phyloP scores from a whole-genome alignment of 495 filamentous ascomycete species.

The Mycothermus thermophilus region DNA sequence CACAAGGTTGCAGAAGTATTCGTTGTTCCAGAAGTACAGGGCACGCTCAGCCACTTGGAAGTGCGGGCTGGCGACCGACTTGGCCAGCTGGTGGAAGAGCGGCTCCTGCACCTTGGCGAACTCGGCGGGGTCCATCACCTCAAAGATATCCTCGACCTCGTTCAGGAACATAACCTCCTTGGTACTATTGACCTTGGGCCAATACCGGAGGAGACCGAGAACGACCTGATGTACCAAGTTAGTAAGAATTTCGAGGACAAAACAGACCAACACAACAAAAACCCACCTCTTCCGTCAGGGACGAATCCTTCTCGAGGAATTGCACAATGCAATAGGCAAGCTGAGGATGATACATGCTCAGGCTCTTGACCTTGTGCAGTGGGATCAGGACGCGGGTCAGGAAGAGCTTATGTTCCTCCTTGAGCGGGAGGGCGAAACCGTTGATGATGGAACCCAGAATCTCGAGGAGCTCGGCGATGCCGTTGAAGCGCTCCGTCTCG shows the following conservation, averaged over 20 bases:
- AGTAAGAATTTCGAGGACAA: not conserved
- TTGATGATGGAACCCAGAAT: conserved; percentile 99
- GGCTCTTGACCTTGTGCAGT: conserved; percentile 92
- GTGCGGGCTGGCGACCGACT: conserved; percentile 95
- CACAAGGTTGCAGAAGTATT: conserved; percentile 99
- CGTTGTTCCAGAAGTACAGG: conserved; percentile 99
- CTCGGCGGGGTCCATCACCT: conserved; percentile 98
- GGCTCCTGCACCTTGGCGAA: conserved; percentile 98
- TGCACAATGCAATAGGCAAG: conserved; percentile 98
- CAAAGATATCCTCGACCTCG: conserved; percentile 98
- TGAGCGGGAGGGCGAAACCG: conserved; percentile 89
- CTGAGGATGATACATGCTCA: conserved; percentile 99
- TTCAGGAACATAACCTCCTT: conserved; percentile 99
- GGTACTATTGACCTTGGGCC: conserved; percentile 98
- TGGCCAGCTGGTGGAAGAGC: conserved; percentile 90
- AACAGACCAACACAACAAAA: not conserved
- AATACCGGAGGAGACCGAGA: conserved; percentile 85
- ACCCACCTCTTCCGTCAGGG: conserved; percentile 84
- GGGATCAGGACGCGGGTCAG: conserved; percentile 85
- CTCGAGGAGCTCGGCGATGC: conserved; percentile 90
- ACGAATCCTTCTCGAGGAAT: conserved; percentile 96
- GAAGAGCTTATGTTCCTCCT: conserved; percentile 99
- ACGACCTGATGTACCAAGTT: conserved; percentile 61
- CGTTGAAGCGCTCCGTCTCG: conserved; percentile 97
- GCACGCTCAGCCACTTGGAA: conserved; percentile 98